phyloP scores from a whole-genome alignment of 2,329 filamentous ascomycete species.

The Calycina herbarum region DNA sequence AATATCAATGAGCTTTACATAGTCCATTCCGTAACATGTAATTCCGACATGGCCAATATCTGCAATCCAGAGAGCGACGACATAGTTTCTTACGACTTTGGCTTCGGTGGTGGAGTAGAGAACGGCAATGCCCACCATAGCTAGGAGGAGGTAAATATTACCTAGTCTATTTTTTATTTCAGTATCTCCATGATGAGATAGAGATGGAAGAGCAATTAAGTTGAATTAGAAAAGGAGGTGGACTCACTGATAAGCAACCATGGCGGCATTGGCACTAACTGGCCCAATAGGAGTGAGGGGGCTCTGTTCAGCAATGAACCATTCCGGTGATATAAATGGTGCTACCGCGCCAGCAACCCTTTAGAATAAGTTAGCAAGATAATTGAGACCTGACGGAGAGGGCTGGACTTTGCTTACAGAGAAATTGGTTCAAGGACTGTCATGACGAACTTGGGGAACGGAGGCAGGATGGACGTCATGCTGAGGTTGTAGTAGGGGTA shows the following conservation, averaged over 20 bases:
- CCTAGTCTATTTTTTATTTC: conserved; percentile 57
- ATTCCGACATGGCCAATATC: conserved; percentile 68
- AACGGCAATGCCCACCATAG: conserved; percentile 62
- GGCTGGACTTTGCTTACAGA: conserved; percentile 49
- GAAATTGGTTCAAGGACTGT: conserved; percentile 69
- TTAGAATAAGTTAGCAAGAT: conserved; percentile 14
- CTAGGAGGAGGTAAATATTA: conserved; percentile 68
- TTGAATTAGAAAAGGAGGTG: not conserved
- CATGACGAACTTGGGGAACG: conserved; percentile 65
- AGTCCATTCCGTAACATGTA: conserved; percentile 59
- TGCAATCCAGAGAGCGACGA: conserved; percentile 62
- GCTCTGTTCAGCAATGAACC: conserved; percentile 65
- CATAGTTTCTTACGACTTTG: conserved; percentile 65
- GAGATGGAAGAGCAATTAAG: not conserved
- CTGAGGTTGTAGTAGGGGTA: not conserved
- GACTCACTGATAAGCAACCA: conserved; percentile 31
- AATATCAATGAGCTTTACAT: conserved; percentile 52
- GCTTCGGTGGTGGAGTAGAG: conserved; percentile 64
- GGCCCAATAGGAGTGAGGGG: conserved; percentile 40
- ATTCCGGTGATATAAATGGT: conserved; percentile 55
- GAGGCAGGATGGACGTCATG: conserved; percentile 64
- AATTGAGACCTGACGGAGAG: not conserved
- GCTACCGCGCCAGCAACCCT: conserved; percentile 61
- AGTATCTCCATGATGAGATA: not conserved
- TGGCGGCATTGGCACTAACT: conserved; percentile 39